Conservation (phyloP, 768 basidiomycete genomes). For the Coprinopsis strossmayeri region DNA sequence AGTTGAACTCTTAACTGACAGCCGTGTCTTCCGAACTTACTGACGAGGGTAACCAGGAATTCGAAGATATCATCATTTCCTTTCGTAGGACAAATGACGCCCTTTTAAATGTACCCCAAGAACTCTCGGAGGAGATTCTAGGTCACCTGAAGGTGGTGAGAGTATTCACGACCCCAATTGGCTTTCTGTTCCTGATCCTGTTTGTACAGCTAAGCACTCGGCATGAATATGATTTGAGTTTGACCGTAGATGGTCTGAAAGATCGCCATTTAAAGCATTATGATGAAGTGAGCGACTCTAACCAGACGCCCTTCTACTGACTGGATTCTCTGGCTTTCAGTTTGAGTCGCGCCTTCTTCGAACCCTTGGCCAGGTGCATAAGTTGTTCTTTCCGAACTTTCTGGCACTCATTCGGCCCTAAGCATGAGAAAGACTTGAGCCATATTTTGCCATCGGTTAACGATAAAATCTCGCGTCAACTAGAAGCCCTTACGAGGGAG, state of each 20-base stretch:
- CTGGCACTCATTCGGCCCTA: too few species aligned
- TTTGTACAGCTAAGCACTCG: background rate
- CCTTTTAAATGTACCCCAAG: background rate
- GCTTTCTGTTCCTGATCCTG: background rate
- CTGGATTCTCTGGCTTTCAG: background rate
- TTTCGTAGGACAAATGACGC: background rate
- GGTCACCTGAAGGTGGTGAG: conserved; percentile 1
- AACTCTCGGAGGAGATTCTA: background rate
- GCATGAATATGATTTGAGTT: background rate
- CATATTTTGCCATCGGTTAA: background rate
- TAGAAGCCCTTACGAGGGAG: background rate
- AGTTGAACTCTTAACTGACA: background rate
- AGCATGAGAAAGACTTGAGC: conserved; percentile 1
- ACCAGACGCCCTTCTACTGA: too few species aligned
- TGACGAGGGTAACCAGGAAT: background rate
- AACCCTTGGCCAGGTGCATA: background rate
- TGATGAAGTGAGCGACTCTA: background rate
- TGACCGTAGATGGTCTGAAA: background rate
- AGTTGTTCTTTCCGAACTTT: too few species aligned
- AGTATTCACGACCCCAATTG: background rate
- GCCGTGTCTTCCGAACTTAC: background rate
- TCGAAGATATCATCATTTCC: background rate
- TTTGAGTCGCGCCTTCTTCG: background rate
- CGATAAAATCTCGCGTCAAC: background rate
- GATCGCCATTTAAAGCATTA: background rate